Conservation (phyloP, 192 early-diverging fungal species). For the Coemansia sp. region DNA sequence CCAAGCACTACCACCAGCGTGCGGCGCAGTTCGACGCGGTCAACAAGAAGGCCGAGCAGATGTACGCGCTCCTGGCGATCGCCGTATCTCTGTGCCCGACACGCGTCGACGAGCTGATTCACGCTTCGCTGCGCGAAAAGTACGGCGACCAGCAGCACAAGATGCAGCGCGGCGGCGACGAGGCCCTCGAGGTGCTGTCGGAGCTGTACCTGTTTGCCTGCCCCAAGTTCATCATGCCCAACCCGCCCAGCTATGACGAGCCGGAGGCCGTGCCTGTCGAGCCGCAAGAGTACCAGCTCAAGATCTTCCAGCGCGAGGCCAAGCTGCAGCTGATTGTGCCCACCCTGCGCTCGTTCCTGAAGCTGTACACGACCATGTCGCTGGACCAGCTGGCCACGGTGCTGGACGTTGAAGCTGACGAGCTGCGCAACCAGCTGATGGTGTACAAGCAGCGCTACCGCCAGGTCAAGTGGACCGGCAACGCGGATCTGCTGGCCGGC, state of each 20-base stretch:
- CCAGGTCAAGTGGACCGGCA: constrained; percentile 77
- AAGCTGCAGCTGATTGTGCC: constrained; percentile 79
- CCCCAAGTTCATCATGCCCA: constrained; percentile 94
- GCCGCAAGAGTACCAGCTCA: constrained; percentile 77
- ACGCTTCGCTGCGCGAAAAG: constrained; percentile 83
- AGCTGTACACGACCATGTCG: constrained; percentile 91
- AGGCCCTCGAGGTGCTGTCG: constrained; percentile 73
- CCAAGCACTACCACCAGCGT: constrained; percentile 90
- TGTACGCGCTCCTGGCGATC: constrained; percentile 89
- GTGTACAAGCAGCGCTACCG: constrained; percentile 92
- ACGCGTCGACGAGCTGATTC: constrained; percentile 89
- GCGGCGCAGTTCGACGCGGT: constrained; percentile 88
- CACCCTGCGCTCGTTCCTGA: constrained; percentile 89
- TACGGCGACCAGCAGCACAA: constrained; percentile 86
- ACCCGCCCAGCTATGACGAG: constrained; percentile 78
- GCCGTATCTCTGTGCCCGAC: constrained; percentile 90
- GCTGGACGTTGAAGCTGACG: constrained; percentile 77
- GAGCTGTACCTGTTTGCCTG: constrained; percentile 89
- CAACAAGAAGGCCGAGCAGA: constrained; percentile 91
- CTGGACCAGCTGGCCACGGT: constrained; percentile 84
- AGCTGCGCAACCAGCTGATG: constrained; percentile 81
- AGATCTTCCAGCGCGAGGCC: constrained; percentile 82
- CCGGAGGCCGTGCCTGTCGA: constrained; percentile 25
- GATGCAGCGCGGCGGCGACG: constrained; percentile 84
- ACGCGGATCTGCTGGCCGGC: constrained; percentile 76